Evolutionary conservation across 2,329 filamentous ascomycete genomes (phyloP), one percentile per base, ranked within the genome.

Genomic region (Trichoderma gracile): DNA sequence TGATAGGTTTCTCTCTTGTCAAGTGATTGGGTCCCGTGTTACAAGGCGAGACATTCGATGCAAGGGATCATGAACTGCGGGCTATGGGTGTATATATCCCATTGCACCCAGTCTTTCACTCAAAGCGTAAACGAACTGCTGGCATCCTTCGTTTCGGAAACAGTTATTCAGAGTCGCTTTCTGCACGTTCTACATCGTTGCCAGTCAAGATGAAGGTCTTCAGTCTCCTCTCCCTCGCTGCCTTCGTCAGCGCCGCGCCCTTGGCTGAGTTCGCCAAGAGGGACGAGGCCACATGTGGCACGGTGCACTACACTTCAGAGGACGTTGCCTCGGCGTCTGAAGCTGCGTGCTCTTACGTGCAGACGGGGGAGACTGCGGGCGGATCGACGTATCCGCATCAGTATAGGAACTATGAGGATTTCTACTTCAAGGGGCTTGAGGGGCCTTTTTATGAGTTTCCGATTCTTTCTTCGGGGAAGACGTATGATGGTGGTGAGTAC

Each of bases 361-460:
- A 57, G 47, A 53, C 58, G 15, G 69, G 62, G n/a, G 17, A 65
- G 21, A 70, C 65, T 1, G 70, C 71, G 17, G 74, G 75, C 21
- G 68, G 67, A 67, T 75, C 73, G 7, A 70, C 63, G 2, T 79
- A 78, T 65, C 77, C 77, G 10, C 77, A 78, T 68, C 67, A 61
- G 30, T 79, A 74, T 71, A 74, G 74, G 69, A 77, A 79, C 74
- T 68, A 66, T 33, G 77, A 78, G 69, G 75, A 72, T 19, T 78
- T 79, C 21, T 42, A 68, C 64, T 78, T 78, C 49, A 23, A 56
- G 1, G 49, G 67, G 10, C 71, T 68, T 49, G 17, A 33, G 9
- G 75, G 73, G 0, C 76, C 77, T 1, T 79, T 73, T 68, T 73
- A 76, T 52, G 77, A 79, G 70, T 79, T 78, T 65, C 77, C 77